Base-by-base conservation (phyloP, 768 basidiomycete species). In the Heimioporus sp. region DNA sequence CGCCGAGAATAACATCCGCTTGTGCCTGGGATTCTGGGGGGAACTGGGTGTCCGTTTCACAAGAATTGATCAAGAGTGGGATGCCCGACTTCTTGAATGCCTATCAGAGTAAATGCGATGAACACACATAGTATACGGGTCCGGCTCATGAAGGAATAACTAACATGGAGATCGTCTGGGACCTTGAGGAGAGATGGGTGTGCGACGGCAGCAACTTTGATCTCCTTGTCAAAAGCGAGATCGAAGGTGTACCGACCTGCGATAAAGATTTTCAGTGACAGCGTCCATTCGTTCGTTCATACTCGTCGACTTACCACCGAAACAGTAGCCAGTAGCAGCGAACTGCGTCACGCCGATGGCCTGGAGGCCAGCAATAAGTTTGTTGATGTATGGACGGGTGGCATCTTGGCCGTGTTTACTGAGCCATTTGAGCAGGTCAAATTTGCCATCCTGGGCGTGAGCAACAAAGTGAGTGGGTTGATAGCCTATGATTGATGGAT, bases 31-130 rank as follows among this genome's bases (percentile, higher is more conserved):
- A 46, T 37, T 78, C 76, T 1, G 36, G 42, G 7, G 82, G 79
- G 75, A 86, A 88, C 60, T 67, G 65, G 5, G 34, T 2, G 64
- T 87, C 84, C 28, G 63, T 38, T 24, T 77, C 73, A 68, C 86
- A 86, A 39, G 79, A 80, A 73, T 87, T 87, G 69, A 87, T 83
- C 36, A 90, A 75, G 24, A 88, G 73, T 19, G 86, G 83, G 1
- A 75, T 75, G 42, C 76, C 76, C 30, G 83, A 57, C 3, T 59
- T 49, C 41, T 68, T 57, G 65, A 81, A 81, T 74, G 71, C 78
- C 85, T 83, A 54, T 37, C 17, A n/a, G 41, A 24, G 15, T 13
- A 46, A 32, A 12, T 9, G 30, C 10, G 7, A 36, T 46, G 32
- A 48, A 21, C 1, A 38, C 20, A 4, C 20, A 31, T 1, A 53